Evolutionary conservation across 257 asterid genomes (phyloP).

Genomic region (Gynochthodes officinalis): DNA sequence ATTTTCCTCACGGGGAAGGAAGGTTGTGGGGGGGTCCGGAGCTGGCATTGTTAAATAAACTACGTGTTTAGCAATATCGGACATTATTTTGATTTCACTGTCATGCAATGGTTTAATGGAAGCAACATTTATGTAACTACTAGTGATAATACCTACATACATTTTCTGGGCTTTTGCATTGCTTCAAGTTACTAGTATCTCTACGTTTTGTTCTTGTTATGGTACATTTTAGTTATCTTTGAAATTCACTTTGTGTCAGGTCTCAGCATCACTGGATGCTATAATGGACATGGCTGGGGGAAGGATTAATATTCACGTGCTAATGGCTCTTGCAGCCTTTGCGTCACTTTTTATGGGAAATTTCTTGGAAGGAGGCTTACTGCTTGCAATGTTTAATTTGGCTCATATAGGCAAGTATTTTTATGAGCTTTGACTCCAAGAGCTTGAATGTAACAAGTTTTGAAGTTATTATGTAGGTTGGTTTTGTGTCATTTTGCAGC

Average conservation of each 20-base stretch:
- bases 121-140: background rate
- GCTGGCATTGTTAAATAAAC: background rate
- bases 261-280: constrained; percentile 88
- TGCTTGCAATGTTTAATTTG: constrained; percentile 91
- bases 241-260: constrained; percentile 38
- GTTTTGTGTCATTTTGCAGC: constrained; percentile 38
- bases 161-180: no score
- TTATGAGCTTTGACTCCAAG: background rate
- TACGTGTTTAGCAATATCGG: background rate
- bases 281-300: constrained; percentile 79
- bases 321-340: constrained; percentile 99
- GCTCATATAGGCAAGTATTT: constrained; percentile 65
- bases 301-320: constrained; percentile 83
- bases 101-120: background rate
- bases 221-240: background rate
- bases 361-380: constrained; percentile 93
- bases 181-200: no score
- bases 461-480: constrained; percentile 11
- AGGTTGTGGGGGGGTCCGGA: background rate
- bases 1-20: no score
- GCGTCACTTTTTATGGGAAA: constrained; percentile 97
- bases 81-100: background rate
- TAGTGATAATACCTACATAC: no score
- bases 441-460: background rate
- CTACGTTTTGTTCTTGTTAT: background rate